A percentile compares a stretch with the other conserved stretches of the same genome.
These are phyloP conservation scores for Aspergillus vadensis DNA, from an alignment of 2,329 filamentous ascomycete species.

Conservation along the genomic window DNA sequence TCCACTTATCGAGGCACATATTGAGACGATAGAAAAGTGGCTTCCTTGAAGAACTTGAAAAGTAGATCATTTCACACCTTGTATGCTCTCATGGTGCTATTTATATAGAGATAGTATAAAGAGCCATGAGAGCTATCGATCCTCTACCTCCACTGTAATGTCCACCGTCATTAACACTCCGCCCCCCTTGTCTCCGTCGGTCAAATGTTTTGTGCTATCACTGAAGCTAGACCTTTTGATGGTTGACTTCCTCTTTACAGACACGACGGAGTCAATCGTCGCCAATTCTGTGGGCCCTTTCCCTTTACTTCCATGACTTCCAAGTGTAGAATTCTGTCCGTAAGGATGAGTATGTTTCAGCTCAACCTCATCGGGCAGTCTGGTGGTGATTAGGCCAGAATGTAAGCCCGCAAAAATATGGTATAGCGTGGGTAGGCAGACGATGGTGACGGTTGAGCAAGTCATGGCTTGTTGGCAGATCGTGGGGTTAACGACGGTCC, in stretches of 20 bases:
- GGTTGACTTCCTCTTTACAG: neutral
- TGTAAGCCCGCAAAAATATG: conserved; percentile 30
- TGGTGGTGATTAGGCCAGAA: conserved; percentile 24
- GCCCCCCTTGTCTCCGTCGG: conserved; percentile 6
- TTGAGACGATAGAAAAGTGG: no score
- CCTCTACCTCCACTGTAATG: conserved; percentile 22
- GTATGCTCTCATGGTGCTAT: no score
- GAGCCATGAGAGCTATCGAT: neutral
- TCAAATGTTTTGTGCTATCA: conserved; percentile 21
- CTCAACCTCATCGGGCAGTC: conserved; percentile 18
- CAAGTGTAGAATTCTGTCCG: conserved; percentile 13
- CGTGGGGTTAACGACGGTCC: conserved; percentile 21
- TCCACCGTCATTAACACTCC: conserved; percentile 24
- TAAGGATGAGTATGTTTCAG: conserved; percentile 16
- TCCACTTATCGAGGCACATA: no score
- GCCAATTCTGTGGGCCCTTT: neutral
- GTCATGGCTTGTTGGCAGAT: conserved; percentile 28
- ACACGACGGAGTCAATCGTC: neutral
- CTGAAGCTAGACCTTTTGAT: conserved; percentile 10
- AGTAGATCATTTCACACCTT: no score
- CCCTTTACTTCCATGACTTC: conserved; percentile 7
- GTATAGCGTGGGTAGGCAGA: conserved; percentile 30
- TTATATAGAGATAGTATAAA: no score
- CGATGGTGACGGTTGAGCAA: conserved; percentile 26
- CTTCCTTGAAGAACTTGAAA: no score